A percentile compares a stretch with the other conserved stretches of the same genome.
phyloP scores from a whole-genome alignment of 2,329 filamentous ascomycete species.

The Sarocladiaceae sp. region DNA sequence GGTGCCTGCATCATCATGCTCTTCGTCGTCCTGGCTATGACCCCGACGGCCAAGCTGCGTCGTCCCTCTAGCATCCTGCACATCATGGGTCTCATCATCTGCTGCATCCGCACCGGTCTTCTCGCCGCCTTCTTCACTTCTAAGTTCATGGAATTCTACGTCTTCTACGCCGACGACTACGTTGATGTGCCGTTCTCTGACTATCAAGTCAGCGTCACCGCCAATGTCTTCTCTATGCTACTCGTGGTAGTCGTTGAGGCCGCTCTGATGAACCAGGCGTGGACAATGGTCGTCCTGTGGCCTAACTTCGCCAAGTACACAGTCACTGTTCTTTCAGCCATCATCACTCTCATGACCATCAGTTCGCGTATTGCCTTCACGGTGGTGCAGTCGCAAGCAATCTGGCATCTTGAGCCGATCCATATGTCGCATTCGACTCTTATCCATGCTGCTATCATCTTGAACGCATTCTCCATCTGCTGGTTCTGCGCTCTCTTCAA shows the following conservation, averaged over 20 bases:
- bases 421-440: constrained; percentile 28
- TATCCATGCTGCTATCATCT: constrained; percentile 31
- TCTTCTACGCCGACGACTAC: constrained; percentile 51
- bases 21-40: constrained; percentile 62
- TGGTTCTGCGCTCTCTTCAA: constrained; percentile 57
- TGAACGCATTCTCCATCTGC: constrained; percentile 37
- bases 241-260: constrained; percentile 41
- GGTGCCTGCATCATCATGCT: constrained; percentile 65
- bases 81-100: constrained; percentile 52
- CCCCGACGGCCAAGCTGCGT: constrained; percentile 58
- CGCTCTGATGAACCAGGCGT: constrained; percentile 48
- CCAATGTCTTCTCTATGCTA: constrained; percentile 37
- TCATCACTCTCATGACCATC: constrained; percentile 28
- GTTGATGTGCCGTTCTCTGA: constrained; percentile 37
- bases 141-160: constrained; percentile 58
- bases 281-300: constrained; percentile 49
- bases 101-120: constrained; percentile 55
- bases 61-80: constrained; percentile 66
- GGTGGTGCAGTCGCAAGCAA: constrained; percentile 30
- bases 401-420: constrained; percentile 21
- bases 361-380: constrained; percentile 28
- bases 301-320: constrained; percentile 26
- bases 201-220: constrained; percentile 31
- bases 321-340: constrained; percentile 26
- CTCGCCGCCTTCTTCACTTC: constrained; percentile 57